These are phyloP conservation scores for Cavenderia fasciculata DNA, from an alignment of 78 protist genomes.

Conservation along the genomic window DNA sequence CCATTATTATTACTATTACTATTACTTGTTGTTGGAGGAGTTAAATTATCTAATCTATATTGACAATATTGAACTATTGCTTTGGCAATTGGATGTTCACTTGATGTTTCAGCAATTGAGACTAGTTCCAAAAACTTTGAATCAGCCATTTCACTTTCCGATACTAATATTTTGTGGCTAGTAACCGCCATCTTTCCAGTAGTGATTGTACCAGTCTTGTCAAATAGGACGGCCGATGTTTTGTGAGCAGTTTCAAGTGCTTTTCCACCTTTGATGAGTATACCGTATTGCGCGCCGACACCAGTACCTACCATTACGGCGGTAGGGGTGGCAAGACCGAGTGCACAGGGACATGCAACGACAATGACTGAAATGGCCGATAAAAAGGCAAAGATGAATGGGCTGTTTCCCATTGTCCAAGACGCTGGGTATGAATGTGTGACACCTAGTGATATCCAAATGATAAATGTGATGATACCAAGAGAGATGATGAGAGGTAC, in stretches of 20 bases:
- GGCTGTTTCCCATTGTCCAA: conserved; percentile 37
- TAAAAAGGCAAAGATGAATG: conserved; percentile 77
- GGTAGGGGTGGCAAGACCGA: conserved; percentile 95
- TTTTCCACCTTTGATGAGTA: conserved; percentile 91
- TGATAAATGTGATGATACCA: conserved; percentile 78
- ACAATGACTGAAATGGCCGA: conserved; percentile 86
- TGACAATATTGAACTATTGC: conserved; percentile 69
- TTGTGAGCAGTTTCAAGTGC: conserved; percentile 87
- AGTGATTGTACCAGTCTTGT: conserved; percentile 97
- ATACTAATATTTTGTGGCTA: neutral
- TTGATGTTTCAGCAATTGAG: conserved; percentile 45
- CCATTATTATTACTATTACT: too few relatives aligned
- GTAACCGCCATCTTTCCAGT: conserved; percentile 80
- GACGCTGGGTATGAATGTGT: conserved; percentile 4
- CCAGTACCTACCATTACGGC: conserved; percentile 96
- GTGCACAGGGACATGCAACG: conserved; percentile 97
- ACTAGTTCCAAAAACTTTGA: conserved; percentile 29
- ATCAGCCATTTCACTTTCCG: neutral
- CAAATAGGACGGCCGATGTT: conserved; percentile 83
- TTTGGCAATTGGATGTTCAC: conserved; percentile 89
- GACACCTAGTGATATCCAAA: conserved; percentile 82
- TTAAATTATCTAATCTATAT: neutral
- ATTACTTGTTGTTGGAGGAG: too few relatives aligned
- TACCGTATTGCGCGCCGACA: conserved; percentile 86
- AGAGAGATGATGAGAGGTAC: conserved; percentile 89